Conservation (phyloP, 2,329 filamentous ascomycete species). For the Aspergillus japonicus region DNA sequence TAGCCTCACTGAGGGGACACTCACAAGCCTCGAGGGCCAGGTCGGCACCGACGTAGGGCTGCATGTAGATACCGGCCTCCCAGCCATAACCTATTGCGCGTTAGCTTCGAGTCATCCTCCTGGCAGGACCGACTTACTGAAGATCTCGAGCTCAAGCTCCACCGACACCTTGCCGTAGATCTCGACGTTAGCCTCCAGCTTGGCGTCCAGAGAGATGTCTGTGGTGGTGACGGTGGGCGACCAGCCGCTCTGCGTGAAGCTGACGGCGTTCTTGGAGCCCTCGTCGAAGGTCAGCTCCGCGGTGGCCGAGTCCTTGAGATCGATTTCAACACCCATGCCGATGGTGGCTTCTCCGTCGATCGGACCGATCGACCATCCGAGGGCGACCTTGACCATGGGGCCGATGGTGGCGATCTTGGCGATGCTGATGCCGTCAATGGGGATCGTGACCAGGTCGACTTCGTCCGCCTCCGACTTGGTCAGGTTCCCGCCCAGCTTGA, state of each 20-base stretch:
- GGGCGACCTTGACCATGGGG: conserved; percentile 19
- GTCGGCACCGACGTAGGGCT: conserved; percentile 15
- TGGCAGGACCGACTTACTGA: conserved; percentile 11
- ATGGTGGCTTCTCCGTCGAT: conserved; percentile 21
- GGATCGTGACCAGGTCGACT: conserved; percentile 18
- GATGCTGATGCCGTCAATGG: conserved; percentile 23
- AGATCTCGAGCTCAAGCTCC: conserved; percentile 11
- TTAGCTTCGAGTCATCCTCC: background rate
- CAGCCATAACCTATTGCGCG: conserved; percentile 16
- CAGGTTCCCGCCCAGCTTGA: conserved; percentile 21
- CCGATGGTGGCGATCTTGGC: conserved; percentile 21
- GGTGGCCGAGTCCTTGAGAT: conserved; percentile 19
- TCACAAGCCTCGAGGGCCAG: conserved; percentile 17
- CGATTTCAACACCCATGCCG: conserved; percentile 18
- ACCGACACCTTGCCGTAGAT: conserved; percentile 18
- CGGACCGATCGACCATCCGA: conserved; percentile 19
- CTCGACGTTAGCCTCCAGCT: conserved; percentile 14
- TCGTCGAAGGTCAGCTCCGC: conserved; percentile 20
- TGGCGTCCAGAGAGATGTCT: conserved; percentile 19
- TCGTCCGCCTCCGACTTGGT: conserved; percentile 14
- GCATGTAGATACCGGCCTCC: conserved; percentile 19
- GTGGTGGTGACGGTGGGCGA: conserved; percentile 8
- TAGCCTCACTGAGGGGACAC: background rate
- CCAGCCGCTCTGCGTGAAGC: background rate
- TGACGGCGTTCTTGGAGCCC: conserved; percentile 7